These are phyloP conservation scores for Suillus subaureus DNA, from an alignment of 768 basidiomycete genomes.

Conservation along the genomic window DNA sequence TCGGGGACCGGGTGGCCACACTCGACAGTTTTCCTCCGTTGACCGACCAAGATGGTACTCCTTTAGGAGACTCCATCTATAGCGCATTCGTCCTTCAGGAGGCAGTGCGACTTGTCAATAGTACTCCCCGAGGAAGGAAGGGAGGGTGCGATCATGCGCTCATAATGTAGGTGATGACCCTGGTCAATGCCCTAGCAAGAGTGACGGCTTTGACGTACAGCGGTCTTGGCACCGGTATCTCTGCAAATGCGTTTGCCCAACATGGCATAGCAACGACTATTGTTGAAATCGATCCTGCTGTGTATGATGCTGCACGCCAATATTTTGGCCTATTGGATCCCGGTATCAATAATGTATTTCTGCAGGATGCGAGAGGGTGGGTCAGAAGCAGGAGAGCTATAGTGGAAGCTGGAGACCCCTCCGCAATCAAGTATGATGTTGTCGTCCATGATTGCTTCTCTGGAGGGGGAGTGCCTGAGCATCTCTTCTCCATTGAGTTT, in stretches of 20 bases:
- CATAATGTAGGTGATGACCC: conserved; percentile 59
- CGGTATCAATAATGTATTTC: conserved; percentile 57
- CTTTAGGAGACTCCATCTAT: conserved; percentile 81
- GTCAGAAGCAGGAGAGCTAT: conserved; percentile 44
- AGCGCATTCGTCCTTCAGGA: conserved; percentile 87
- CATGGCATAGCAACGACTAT: conserved; percentile 76
- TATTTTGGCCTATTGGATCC: conserved; percentile 83
- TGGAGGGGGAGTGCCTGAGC: conserved; percentile 86
- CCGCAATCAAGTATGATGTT: conserved; percentile 52
- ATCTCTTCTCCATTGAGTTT: conserved; percentile 84
- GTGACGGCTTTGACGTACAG: conserved; percentile 41
- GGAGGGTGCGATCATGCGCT: conserved; percentile 54
- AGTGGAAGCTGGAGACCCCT: conserved; percentile 23
- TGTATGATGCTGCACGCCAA: conserved; percentile 77
- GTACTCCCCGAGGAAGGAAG: conserved; percentile 40
- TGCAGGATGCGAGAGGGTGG: conserved; percentile 80
- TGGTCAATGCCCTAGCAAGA: conserved; percentile 7
- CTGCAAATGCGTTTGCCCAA: conserved; percentile 70
- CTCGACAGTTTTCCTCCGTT: conserved; percentile 43
- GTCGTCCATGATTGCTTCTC: conserved; percentile 94
- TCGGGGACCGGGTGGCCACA: conserved; percentile 49
- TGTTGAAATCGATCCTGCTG: conserved; percentile 92
- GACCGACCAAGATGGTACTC: conserved; percentile 53
- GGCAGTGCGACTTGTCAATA: conserved; percentile 70
- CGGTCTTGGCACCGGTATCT: conserved; percentile 86